These are phyloP conservation scores for Platanus orientalis DNA, from an alignment of 164 flowering plant species.

Conservation along the genomic window DNA sequence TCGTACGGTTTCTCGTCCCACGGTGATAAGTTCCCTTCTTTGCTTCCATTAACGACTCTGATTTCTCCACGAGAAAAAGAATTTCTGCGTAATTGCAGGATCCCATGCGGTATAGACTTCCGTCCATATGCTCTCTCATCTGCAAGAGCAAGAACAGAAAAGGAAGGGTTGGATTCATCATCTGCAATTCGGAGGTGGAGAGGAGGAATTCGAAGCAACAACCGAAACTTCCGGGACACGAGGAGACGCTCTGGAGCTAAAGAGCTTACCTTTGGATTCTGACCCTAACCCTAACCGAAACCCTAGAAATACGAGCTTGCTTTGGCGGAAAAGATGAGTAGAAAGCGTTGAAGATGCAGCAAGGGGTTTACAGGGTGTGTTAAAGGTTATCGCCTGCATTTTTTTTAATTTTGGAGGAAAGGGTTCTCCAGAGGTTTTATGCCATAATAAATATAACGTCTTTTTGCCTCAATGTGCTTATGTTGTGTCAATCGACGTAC, in stretches of 20 bases:
- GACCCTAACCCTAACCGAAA: background rate
- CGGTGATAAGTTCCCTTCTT: conserved; percentile 21
- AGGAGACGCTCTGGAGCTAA: background rate
- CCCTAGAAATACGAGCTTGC: background rate
- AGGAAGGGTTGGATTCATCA: background rate
- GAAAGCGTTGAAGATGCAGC: background rate
- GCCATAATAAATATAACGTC: no score
- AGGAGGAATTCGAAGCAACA: no score
- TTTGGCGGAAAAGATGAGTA: background rate
- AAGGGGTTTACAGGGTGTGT: background rate
- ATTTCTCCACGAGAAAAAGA: conserved; percentile 5
- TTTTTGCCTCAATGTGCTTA: no score
- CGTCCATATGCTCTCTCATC: background rate
- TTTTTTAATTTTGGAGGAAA: conserved; percentile 1
- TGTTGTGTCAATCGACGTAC: no score
- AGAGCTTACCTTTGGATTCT: background rate
- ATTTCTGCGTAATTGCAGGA: background rate
- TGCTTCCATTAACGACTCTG: conserved; percentile 28
- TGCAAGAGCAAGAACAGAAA: background rate
- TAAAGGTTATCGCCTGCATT: conserved; percentile 7
- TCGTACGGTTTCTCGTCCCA: conserved; percentile 61
- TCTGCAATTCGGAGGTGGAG: no score
- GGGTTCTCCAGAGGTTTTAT: conserved; percentile 10
- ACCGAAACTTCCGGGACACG: no score
- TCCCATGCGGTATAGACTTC: background rate